Conservation (phyloP, 78 protist species). For the Bigelowiella natans region DNA sequence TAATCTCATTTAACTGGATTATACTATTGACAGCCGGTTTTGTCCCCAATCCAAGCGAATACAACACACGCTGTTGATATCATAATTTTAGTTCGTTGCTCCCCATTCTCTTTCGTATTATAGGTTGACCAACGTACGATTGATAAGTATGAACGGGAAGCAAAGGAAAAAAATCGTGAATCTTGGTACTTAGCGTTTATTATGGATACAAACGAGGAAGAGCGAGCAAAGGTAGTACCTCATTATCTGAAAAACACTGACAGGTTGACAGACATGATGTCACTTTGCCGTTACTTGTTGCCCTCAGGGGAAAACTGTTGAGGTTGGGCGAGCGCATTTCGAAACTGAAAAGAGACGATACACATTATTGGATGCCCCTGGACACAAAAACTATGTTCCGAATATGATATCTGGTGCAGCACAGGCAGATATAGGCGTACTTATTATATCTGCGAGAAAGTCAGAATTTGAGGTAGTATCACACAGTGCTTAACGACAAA, state of each 20-base stretch:
- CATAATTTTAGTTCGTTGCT: too few species aligned
- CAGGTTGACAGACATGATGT: too few species aligned
- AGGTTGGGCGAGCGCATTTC: conserved; percentile 81
- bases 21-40: neutral
- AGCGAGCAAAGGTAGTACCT: conserved; percentile 71
- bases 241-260: too few species aligned
- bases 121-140: conserved; percentile 84
- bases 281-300: too few species aligned
- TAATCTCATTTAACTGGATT: neutral
- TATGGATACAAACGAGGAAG: conserved; percentile 88
- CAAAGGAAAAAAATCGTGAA: conserved; percentile 81
- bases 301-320: conserved; percentile 63
- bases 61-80: neutral
- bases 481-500: too few species aligned
- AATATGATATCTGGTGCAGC: conserved; percentile 96
- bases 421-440: conserved; percentile 92
- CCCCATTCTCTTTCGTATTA: neutral
- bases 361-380: conserved; percentile 97
- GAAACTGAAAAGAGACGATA: conserved; percentile 63
- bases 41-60: neutral
- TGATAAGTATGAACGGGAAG: conserved; percentile 86
- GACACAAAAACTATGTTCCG: conserved; percentile 83
- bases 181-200: conserved; percentile 79
- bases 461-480: conserved; percentile 57
- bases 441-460: conserved; percentile 85